phyloP scores from a whole-genome alignment of 2,329 filamentous ascomycete genomes.

The Achaetomium macrosporum region DNA sequence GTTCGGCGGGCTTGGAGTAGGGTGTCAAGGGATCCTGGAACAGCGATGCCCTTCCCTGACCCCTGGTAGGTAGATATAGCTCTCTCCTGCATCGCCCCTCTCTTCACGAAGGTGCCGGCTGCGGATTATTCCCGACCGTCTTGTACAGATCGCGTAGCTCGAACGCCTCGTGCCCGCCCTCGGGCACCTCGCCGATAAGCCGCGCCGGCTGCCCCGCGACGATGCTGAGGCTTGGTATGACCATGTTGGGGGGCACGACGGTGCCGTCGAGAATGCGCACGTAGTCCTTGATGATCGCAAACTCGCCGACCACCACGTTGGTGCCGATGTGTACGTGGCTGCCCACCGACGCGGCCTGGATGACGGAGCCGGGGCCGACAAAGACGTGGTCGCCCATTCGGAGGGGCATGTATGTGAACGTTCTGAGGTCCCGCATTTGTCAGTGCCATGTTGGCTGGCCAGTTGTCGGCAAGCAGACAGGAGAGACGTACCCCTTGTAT shows the following conservation, averaged over 20 bases:
- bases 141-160: constrained; percentile 61
- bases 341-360: constrained; percentile 78
- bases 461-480: neutral
- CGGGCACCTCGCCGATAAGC: constrained; percentile 74
- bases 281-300: constrained; percentile 90
- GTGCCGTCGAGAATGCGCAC: constrained; percentile 80
- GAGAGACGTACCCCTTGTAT: constrained; percentile 57
- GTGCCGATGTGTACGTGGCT: constrained; percentile 81
- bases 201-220: constrained; percentile 79
- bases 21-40: too few relatives aligned
- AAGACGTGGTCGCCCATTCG: constrained; percentile 94
- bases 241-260: constrained; percentile 80
- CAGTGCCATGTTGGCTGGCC: neutral
- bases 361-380: constrained; percentile 65
- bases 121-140: constrained; percentile 53
- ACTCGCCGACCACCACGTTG: constrained; percentile 71
- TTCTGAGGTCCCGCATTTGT: constrained; percentile 28
- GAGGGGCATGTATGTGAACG: constrained; percentile 77
- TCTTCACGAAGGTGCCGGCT: constrained; percentile 31
- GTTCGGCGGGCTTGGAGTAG: too few relatives aligned
- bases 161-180: constrained; percentile 61
- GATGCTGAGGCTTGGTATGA: constrained; percentile 85
- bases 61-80: too few relatives aligned
- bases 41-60: too few relatives aligned
- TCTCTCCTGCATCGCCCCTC: neutral